Conservation (phyloP, 495 filamentous ascomycete species). For the Penicillium salamii region DNA sequence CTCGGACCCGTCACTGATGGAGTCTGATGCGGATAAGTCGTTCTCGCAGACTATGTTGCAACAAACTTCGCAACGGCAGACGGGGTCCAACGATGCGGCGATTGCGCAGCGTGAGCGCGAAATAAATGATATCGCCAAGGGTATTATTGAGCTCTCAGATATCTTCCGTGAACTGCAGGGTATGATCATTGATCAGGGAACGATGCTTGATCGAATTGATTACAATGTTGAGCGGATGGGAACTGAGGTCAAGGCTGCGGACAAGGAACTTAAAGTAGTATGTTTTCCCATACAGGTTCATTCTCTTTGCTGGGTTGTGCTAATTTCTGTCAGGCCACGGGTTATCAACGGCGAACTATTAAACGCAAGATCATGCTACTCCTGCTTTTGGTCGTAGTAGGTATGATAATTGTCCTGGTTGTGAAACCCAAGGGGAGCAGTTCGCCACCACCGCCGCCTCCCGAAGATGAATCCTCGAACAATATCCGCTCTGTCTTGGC, state of each 20-base stretch:
- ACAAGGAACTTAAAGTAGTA: slow-evolving; percentile 86
- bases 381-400: slow-evolving; percentile 76
- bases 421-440: slow-evolving; percentile 71
- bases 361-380: slow-evolving; percentile 91
- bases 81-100: slow-evolving; percentile 74
- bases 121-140: slow-evolving; percentile 95
- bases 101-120: slow-evolving; percentile 95
- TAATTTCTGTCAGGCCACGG: slow-evolving; percentile 53
- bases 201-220: slow-evolving; percentile 95
- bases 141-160: slow-evolving; percentile 93
- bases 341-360: slow-evolving; percentile 84
- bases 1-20: slow-evolving; percentile 76
- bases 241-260: slow-evolving; percentile 82
- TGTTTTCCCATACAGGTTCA: slow-evolving; percentile 18
- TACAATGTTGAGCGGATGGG: slow-evolving; percentile 96
- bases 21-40: slow-evolving; percentile 86
- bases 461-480: slow-evolving; percentile 25
- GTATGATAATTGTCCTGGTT: slow-evolving; percentile 79
- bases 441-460: slow-evolving; percentile 19
- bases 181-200: slow-evolving; percentile 98
- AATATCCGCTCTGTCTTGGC: slow-evolving; percentile 26
- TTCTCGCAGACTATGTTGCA: slow-evolving; percentile 86
- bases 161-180: slow-evolving; percentile 94
- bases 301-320: background rate
- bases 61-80: slow-evolving; percentile 66